Conservation (phyloP, 306 rosid genomes). For the Cucumis cinereus region DNA sequence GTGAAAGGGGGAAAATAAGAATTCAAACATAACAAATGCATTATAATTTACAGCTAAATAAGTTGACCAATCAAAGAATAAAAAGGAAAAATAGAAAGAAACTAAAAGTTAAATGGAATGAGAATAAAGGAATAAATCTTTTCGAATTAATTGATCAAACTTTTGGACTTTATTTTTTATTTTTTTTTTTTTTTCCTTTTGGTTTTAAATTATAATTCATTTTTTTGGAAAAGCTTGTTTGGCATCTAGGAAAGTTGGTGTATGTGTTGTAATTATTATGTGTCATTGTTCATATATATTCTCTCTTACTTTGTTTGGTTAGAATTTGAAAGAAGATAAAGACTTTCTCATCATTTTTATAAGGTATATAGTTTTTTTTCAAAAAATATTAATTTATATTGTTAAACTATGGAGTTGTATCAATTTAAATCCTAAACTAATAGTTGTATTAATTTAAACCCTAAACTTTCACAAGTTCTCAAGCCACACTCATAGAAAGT, state of each 20-base stretch:
- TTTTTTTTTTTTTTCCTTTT: too few relatives aligned
- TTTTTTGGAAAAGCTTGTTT: background rate
- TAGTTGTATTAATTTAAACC: too few relatives aligned
- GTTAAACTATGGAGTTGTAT: too few relatives aligned
- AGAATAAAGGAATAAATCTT: background rate
- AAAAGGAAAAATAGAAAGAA: too few relatives aligned
- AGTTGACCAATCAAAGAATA: background rate
- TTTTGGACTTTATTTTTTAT: background rate
- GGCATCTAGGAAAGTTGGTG: background rate
- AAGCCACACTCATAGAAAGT: too few relatives aligned
- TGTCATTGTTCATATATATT: background rate
- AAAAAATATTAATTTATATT: accelerated
- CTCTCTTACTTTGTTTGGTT: too few relatives aligned
- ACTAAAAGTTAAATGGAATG: background rate
- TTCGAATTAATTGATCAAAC: background rate
- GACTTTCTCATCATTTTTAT: too few relatives aligned
- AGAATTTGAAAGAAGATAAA: too few relatives aligned
- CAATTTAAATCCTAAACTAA: too few relatives aligned
- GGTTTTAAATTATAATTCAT: background rate
- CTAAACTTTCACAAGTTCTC: too few relatives aligned
- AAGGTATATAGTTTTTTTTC: too few relatives aligned
- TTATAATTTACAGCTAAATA: background rate
- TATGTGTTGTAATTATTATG: background rate
- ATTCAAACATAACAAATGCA: background rate
- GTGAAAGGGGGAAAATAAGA: background rate